phyloP scores from a whole-genome alignment of 2,329 filamentous ascomycete species.

The Ciborinia camelliae region DNA sequence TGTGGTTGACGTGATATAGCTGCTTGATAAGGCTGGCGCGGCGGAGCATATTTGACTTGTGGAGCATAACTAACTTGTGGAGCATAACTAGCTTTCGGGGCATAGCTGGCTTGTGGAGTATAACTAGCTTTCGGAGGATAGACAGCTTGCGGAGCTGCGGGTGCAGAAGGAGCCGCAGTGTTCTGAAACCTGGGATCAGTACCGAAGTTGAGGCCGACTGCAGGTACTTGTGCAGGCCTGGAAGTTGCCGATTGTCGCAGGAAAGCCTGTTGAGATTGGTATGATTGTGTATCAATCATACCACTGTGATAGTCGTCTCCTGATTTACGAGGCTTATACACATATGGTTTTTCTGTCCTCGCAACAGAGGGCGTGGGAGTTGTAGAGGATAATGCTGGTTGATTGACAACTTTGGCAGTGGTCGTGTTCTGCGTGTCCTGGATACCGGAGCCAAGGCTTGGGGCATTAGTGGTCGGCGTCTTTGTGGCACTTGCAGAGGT shows the following conservation, averaged over 20 bases:
- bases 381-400: conserved; percentile 28
- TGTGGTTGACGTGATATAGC: conserved; percentile 8
- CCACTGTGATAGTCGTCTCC: conserved; percentile 29
- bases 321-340: conserved; percentile 47
- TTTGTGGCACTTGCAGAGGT: conserved; percentile 31
- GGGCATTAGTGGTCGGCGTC: conserved; percentile 29
- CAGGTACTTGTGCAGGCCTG: conserved; percentile 22
- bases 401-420: conserved; percentile 23
- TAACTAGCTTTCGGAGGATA: neutral
- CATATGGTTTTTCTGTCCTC: conserved; percentile 48
- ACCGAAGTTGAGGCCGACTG: conserved; percentile 32
- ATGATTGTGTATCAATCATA: conserved; percentile 35
- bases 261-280: conserved; percentile 37
- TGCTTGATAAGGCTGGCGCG: conserved; percentile 14
- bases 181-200: conserved; percentile 34
- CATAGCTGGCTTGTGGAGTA: neutral
- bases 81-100: neutral
- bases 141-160: neutral
- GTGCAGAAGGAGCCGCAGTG: conserved; percentile 9
- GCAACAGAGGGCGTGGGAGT: conserved; percentile 27
- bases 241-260: conserved; percentile 30
- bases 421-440: neutral
- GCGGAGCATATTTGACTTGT: conserved; percentile 11
- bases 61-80: conserved; percentile 5
- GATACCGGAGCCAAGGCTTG: neutral